phyloP scores from a whole-genome alignment of 345 rosid species.

The Lumnitzera littorea region DNA sequence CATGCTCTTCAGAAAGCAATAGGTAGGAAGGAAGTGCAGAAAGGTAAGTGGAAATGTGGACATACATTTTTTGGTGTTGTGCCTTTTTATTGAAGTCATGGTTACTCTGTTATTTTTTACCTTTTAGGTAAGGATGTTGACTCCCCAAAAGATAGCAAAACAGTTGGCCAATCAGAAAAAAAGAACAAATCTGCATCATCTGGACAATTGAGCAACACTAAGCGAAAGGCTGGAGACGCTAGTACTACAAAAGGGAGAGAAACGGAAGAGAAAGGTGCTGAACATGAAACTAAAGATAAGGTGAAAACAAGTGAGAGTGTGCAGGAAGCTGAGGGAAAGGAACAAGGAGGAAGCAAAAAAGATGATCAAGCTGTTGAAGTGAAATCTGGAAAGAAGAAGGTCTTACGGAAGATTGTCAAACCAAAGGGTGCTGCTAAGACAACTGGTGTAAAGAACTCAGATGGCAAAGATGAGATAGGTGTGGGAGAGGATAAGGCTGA shows the following conservation, averaged over 20 bases:
- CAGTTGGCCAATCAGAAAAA: conserved; percentile 27
- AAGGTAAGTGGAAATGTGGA: conserved; percentile 37
- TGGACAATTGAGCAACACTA: conserved; percentile 13
- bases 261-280: conserved; percentile 22
- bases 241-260: conserved; percentile 26
- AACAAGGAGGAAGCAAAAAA: conserved; percentile 28
- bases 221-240: conserved; percentile 29
- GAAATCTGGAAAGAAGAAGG: conserved; percentile 66
- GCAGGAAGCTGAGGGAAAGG: conserved; percentile 33
- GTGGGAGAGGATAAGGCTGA: conserved; percentile 30
- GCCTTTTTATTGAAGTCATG: neutral
- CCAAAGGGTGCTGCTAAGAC: conserved; percentile 42
- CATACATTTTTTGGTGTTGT: neutral
- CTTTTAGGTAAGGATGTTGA: conserved; percentile 27
- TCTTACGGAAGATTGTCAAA: conserved; percentile 73
- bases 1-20: conserved; percentile 35
- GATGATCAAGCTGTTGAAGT: conserved; percentile 31
- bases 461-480: conserved; percentile 33
- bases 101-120: neutral
- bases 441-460: conserved; percentile 24
- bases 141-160: conserved; percentile 29
- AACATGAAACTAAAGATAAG: conserved; percentile 22
- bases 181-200: conserved; percentile 26
- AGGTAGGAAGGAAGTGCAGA: conserved; percentile 44
- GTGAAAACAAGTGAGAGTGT: conserved; percentile 18